phyloP scores from a whole-genome alignment of 2,329 filamentous ascomycete species.

The Fusarium anguioides region DNA sequence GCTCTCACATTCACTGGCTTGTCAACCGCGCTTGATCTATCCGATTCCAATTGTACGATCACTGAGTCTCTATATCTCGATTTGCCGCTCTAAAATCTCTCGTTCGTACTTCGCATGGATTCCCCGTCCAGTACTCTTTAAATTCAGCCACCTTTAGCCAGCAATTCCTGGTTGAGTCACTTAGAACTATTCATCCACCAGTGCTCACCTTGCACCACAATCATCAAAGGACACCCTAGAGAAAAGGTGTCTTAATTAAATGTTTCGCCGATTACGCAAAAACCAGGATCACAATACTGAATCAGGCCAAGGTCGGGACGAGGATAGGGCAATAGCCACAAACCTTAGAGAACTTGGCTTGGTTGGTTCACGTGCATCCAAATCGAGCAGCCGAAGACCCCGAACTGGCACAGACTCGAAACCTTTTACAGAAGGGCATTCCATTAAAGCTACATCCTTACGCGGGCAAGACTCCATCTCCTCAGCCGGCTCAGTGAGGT shows the following conservation, averaged over 20 bases:
- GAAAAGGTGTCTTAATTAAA: conserved; percentile 47
- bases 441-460: conserved; percentile 44
- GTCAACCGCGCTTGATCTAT: conserved; percentile 20
- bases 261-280: conserved; percentile 53
- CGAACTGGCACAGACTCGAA: conserved; percentile 44
- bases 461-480: conserved; percentile 48
- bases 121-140: conserved; percentile 30
- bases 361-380: conserved; percentile 41
- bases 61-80: conserved; percentile 10
- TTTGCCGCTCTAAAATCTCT: conserved; percentile 7
- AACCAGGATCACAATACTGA: conserved; percentile 44
- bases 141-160: conserved; percentile 22
- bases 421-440: conserved; percentile 46
- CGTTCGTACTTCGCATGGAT: conserved; percentile 28
- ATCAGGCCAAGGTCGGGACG: conserved; percentile 33
- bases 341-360: conserved; percentile 48
- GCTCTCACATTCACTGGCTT: conserved; percentile 12
- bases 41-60: conserved; percentile 15
- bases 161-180: conserved; percentile 10
- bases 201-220: conserved; percentile 9
- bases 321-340: conserved; percentile 39
- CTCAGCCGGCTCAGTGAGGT: conserved; percentile 50
- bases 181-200: not conserved
- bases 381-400: conserved; percentile 40
- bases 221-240: conserved; percentile 18